phyloP scores from a whole-genome alignment of 1,284 basidiomycete species.

The Pseudozyma thailandica region DNA sequence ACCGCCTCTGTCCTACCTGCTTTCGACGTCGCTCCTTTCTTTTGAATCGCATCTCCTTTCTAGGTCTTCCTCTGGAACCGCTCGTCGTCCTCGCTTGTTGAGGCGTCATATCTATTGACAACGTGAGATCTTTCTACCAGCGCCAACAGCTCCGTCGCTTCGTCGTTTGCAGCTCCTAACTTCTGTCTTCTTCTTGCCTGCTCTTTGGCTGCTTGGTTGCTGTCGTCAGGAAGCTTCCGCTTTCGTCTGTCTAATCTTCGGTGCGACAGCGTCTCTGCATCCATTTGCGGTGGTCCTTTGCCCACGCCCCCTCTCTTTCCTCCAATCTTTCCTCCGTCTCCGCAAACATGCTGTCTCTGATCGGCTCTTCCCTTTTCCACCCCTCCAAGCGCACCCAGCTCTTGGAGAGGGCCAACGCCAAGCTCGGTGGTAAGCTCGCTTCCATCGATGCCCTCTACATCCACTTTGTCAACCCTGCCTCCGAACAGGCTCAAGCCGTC shows the following conservation, averaged over 20 bases:
- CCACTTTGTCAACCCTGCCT: constrained; percentile 81
- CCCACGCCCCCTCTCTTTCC: neutral
- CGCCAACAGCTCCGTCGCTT: neutral
- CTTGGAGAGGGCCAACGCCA: constrained; percentile 75
- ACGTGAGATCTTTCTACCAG: constrained; percentile 27
- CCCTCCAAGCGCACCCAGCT: constrained; percentile 77
- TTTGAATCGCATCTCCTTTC: constrained; percentile 8
- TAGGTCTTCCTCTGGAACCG: neutral
- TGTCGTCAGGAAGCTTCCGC: neutral
- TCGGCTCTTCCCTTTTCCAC: constrained; percentile 68
- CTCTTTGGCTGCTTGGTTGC: neutral
- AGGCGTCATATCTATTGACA: constrained; percentile 11
- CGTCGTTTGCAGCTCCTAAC: constrained; percentile 13
- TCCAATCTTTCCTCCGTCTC: neutral
- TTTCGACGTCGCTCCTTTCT: constrained; percentile 14
- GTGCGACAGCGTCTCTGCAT: constrained; percentile 9
- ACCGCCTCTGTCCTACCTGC: neutral
- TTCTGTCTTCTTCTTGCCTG: neutral
- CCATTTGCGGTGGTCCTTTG: neutral
- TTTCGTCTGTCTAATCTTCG: neutral
- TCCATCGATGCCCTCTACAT: constrained; percentile 86
- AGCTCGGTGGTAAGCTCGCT: constrained; percentile 68
- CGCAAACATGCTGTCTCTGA: constrained; percentile 61
- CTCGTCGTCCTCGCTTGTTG: constrained; percentile 3
- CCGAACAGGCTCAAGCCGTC: constrained; percentile 71